A percentile compares a stretch with the other conserved stretches of the same genome.
phyloP scores from a whole-genome alignment of 805 yeast species.

The Wickerhamomyces strasburgensis region DNA sequence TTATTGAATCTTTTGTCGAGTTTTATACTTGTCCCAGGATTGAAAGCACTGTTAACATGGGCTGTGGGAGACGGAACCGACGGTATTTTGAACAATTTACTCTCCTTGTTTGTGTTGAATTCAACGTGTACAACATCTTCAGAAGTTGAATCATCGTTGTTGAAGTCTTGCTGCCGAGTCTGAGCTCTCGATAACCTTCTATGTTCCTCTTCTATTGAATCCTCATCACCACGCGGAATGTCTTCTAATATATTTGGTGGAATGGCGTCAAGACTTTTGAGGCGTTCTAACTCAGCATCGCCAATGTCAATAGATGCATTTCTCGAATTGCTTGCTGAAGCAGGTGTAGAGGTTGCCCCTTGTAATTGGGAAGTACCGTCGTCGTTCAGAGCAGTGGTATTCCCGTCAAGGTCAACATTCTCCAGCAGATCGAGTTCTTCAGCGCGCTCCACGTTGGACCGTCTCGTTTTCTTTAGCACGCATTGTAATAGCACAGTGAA shows the following conservation, averaged over 20 bases:
- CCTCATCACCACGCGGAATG: conserved; percentile 24
- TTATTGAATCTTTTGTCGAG: conserved; percentile 11
- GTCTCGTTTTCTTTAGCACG: conserved; percentile 17
- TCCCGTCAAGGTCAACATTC: conserved; percentile 7
- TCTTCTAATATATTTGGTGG: conserved; percentile 18
- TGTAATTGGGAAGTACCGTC: not conserved
- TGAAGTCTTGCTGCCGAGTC: not conserved
- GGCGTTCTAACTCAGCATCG: conserved; percentile 3
- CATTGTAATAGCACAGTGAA: conserved; percentile 39
- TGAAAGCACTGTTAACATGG: conserved; percentile 7
- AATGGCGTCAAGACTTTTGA: conserved; percentile 8
- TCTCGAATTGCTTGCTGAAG: not conserved
- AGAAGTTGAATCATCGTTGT: not conserved
- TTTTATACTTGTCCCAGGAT: conserved; percentile 12
- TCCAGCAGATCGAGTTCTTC: conserved; percentile 25
- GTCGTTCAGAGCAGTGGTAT: conserved; percentile 11
- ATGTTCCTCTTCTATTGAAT: conserved; percentile 18
- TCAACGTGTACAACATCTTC: conserved; percentile 1
- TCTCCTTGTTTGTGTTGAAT: conserved; percentile 3
- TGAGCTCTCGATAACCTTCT: conserved; percentile 11
- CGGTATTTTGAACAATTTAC: conserved; percentile 4
- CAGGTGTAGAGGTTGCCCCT: not conserved
- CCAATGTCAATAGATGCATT: not conserved
- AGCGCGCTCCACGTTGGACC: conserved; percentile 23
- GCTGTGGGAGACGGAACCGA: conserved; percentile 19